Conservation (phyloP, 441 rosid species). For the Manihot esculenta region DNA sequence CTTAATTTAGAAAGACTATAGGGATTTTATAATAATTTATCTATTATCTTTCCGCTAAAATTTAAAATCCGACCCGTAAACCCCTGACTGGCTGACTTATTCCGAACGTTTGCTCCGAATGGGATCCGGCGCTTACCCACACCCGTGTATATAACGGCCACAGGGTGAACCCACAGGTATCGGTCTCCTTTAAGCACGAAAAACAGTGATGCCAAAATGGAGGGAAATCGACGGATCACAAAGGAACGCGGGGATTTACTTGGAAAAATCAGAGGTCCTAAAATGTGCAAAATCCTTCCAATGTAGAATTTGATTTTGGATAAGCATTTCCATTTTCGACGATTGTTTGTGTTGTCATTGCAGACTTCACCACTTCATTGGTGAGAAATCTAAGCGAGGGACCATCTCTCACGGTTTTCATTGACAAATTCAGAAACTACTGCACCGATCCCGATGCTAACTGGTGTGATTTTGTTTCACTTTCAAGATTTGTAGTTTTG, state of each 20-base stretch:
- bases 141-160: not conserved
- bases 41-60: no score
- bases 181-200: not conserved
- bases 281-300: not conserved
- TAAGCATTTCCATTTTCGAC: not conserved
- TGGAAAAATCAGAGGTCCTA: slow-evolving; percentile 53
- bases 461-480: slow-evolving; percentile 40
- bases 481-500: not conserved
- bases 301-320: not conserved
- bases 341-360: not conserved
- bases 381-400: slow-evolving; percentile 51
- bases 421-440: slow-evolving; percentile 62
- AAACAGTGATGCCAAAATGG: slow-evolving; percentile 26
- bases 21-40: no score
- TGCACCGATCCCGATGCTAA: slow-evolving; percentile 49
- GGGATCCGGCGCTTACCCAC: not conserved
- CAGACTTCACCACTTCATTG: slow-evolving; percentile 57
- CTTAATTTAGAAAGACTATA: no score
- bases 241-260: slow-evolving; percentile 34
- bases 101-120: not conserved
- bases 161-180: not conserved
- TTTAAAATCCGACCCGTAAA: not conserved
- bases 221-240: slow-evolving; percentile 46
- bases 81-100: not conserved
- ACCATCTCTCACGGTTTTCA: slow-evolving; percentile 45